Percentiles rank a stretch among this genome's conserved stretches.
Evolutionary conservation across 2,329 filamentous ascomycete genomes (phyloP).

Genomic region (Ascochyta clinopodiicola): DNA sequence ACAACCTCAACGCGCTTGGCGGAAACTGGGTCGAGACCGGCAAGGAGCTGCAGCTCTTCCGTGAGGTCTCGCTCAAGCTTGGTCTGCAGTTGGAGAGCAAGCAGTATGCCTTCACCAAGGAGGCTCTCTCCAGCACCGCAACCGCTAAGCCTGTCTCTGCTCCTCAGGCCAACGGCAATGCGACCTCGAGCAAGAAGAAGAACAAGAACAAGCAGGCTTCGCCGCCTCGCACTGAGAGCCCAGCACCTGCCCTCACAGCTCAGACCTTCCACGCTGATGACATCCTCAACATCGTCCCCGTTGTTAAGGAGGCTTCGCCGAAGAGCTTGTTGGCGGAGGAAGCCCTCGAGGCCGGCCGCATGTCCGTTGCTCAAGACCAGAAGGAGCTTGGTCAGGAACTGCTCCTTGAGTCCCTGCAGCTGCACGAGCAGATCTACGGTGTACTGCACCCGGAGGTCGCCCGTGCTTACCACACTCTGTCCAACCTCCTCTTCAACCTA

Average conservation of each 20-base stretch:
- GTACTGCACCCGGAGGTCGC: constrained; percentile 97
- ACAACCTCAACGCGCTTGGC: constrained; percentile 66
- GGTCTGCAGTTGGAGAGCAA: constrained; percentile 87
- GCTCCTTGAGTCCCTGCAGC: constrained; percentile 89
- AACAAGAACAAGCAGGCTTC: constrained; percentile 65
- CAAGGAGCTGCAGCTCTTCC: constrained; percentile 82
- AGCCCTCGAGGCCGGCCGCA: constrained; percentile 91
- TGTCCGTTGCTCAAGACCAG: constrained; percentile 94
- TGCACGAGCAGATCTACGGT: constrained; percentile 98
- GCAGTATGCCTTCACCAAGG: constrained; percentile 70
- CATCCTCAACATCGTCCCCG: constrained; percentile 88
- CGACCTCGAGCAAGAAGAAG: constrained; percentile 52
- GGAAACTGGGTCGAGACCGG: constrained; percentile 71
- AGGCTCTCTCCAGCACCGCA: constrained; percentile 31
- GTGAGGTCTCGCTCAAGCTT: constrained; percentile 86
- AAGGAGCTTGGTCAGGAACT: constrained; percentile 96
- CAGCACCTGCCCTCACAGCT: constrained; percentile 54
- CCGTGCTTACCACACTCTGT: constrained; percentile 90
- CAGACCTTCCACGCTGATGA: constrained; percentile 83
- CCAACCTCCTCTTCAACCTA: constrained; percentile 96
- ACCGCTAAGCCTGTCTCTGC: constrained; percentile 24
- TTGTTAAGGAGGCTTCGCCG: constrained; percentile 93
- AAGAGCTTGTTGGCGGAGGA: constrained; percentile 92
- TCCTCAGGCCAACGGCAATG: constrained; percentile 48
- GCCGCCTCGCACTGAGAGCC: constrained; percentile 52